These are phyloP conservation scores for Sanghuangporus weigelae DNA, from an alignment of 1,284 basidiomycete species.

Conservation along the genomic window DNA sequence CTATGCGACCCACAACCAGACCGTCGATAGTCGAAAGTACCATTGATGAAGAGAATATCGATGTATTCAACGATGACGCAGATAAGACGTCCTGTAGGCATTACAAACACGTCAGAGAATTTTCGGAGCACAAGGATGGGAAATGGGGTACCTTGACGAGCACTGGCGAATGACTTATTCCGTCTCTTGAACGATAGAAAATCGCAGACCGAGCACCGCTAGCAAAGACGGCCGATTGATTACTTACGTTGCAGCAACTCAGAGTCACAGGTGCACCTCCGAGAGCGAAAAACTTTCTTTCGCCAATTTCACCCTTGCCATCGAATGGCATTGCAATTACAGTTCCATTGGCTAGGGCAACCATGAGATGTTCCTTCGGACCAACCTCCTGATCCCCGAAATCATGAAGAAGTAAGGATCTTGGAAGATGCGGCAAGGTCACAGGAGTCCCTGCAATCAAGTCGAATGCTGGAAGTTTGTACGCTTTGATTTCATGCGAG, in stretches of 20 bases:
- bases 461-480: constrained; percentile 42
- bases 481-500: constrained; percentile 57
- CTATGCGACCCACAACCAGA: constrained; percentile 60
- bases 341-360: constrained; percentile 78
- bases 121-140: not conserved
- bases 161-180: constrained; percentile 65
- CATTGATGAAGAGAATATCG: constrained; percentile 46
- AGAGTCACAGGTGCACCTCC: constrained; percentile 66
- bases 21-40: constrained; percentile 51
- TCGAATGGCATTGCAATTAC: constrained; percentile 56
- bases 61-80: constrained; percentile 46
- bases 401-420: constrained; percentile 66
- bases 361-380: constrained; percentile 55
- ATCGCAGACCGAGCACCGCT: constrained; percentile 58
- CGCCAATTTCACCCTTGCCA: constrained; percentile 38
- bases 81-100: constrained; percentile 52
- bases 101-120: not conserved
- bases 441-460: constrained; percentile 38
- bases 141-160: constrained; percentile 57
- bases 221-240: constrained; percentile 53
- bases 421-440: constrained; percentile 53
- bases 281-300: constrained; percentile 58
- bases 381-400: constrained; percentile 45
- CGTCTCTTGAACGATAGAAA: constrained; percentile 62
- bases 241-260: constrained; percentile 45